phyloP scores from a whole-genome alignment of 768 basidiomycete genomes.

The Termitomyces sp. region DNA sequence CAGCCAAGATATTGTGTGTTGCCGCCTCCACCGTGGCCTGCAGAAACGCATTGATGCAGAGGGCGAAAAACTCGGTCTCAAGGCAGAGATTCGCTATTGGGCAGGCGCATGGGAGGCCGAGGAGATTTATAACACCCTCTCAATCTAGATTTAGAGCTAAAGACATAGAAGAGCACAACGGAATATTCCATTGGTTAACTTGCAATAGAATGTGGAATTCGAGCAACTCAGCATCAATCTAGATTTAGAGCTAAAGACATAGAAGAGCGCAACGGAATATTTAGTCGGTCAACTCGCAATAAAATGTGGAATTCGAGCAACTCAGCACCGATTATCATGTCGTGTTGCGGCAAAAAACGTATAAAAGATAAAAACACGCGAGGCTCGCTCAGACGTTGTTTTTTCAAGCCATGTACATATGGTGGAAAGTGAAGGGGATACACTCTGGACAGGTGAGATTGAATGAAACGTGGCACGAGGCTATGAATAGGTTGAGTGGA shows the following conservation, averaged over 20 bases:
- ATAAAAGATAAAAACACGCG: constrained; percentile 11
- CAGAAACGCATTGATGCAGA: constrained; percentile 76
- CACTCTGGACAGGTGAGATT: constrained; percentile 2
- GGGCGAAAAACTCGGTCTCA: constrained; percentile 59
- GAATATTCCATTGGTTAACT: background rate
- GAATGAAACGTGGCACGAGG: constrained; percentile 6
- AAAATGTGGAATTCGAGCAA: too few species aligned
- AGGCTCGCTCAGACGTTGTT: constrained; percentile 20
- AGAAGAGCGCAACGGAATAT: background rate
- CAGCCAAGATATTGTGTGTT: constrained; percentile 83
- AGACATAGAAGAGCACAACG: background rate
- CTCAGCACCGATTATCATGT: constrained; percentile 12
- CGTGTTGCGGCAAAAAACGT: constrained; percentile 5
- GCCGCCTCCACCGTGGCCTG: constrained; percentile 74
- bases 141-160: constrained; percentile 13
- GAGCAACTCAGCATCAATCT: too few species aligned
- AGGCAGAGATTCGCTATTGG: constrained; percentile 80
- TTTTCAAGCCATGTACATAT: constrained; percentile 8
- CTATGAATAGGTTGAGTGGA: background rate
- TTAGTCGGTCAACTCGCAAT: too few species aligned
- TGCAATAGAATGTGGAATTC: too few species aligned
- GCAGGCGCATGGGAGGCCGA: constrained; percentile 96
- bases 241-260: constrained; percentile 1
- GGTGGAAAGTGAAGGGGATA: background rate
- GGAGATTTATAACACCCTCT: constrained; percentile 60